These are phyloP conservation scores for Cutaneotrichosporon cutaneum DNA, from an alignment of 1,284 basidiomycete genomes.

Conservation along the genomic window DNA sequence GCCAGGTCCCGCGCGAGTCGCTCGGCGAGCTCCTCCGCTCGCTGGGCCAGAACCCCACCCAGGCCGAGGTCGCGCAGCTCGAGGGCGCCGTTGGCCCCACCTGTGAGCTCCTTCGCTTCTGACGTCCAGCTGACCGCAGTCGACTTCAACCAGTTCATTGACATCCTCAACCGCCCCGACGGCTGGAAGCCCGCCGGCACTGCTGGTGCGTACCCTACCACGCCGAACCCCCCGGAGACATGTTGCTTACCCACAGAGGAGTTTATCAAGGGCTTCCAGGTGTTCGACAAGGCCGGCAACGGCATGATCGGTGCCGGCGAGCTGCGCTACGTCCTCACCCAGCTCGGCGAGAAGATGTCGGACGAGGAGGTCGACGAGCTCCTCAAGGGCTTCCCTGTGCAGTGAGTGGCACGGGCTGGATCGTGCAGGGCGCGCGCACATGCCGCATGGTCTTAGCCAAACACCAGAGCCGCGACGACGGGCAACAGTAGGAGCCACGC, in stretches of 20 bases:
- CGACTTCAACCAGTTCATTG: slow-evolving; percentile 83
- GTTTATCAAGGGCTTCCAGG: slow-evolving; percentile 98
- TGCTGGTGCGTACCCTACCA: slow-evolving; percentile 61
- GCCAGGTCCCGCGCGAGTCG: slow-evolving; percentile 79
- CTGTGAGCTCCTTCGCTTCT: slow-evolving; percentile 25
- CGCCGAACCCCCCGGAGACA: not conserved
- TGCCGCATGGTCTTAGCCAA: not conserved
- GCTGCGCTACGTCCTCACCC: slow-evolving; percentile 91
- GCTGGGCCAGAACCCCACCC: slow-evolving; percentile 96
- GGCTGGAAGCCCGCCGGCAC: slow-evolving; percentile 96
- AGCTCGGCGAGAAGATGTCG: slow-evolving; percentile 94
- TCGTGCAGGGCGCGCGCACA: not conserved
- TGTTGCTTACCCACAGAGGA: slow-evolving; percentile 66
- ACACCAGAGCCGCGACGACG: not conserved
- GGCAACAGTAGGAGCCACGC: not conserved
- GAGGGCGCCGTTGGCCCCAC: slow-evolving; percentile 60
- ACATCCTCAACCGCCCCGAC: slow-evolving; percentile 89
- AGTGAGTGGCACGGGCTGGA: slow-evolving; percentile 35
- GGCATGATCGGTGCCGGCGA: slow-evolving; percentile 91
- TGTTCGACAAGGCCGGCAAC: slow-evolving; percentile 97
- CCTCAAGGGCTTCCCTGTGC: slow-evolving; percentile 68
- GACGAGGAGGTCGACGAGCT: slow-evolving; percentile 98
- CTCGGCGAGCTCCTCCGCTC: slow-evolving; percentile 94
- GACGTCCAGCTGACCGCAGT: slow-evolving; percentile 56
- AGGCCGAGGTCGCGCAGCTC: slow-evolving; percentile 88